A percentile compares a stretch with the other conserved stretches of the same genome.
Evolutionary conservation across 345 rosid species (phyloP).

Genomic region (Turritis glabra): DNA sequence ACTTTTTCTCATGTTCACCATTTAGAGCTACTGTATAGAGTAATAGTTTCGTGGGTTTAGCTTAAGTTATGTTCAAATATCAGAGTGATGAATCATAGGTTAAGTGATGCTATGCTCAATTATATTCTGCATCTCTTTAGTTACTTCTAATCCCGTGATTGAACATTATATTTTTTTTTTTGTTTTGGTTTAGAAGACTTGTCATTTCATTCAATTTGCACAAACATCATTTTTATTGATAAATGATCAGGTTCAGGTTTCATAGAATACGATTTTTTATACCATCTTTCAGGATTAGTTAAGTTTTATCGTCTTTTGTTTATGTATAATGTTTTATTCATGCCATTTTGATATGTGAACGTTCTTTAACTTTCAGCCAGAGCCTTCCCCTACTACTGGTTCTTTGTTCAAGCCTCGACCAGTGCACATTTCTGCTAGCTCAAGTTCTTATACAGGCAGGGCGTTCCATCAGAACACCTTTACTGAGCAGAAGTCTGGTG

Average conservation of each 20-base stretch:
- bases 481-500: conserved; percentile 50
- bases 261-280: neutral
- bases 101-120: conserved; percentile 20
- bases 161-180: neutral
- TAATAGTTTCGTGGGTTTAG: neutral
- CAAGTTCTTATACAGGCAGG: conserved; percentile 44
- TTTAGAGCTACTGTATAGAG: neutral
- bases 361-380: conserved; percentile 61
- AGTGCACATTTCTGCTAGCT: conserved; percentile 32
- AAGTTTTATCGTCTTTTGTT: too few relatives aligned
- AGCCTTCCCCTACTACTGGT: conserved; percentile 97
- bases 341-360: conserved; percentile 11
- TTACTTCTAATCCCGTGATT: conserved; percentile 4
- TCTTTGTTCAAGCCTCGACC: conserved; percentile 62
- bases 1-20: conserved; percentile 3
- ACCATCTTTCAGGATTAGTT: too few relatives aligned
- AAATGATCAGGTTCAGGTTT: conserved; percentile 16
- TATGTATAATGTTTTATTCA: neutral
- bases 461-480: conserved; percentile 46
- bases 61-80: conserved; percentile 1
- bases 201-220: too few relatives aligned
- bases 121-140: too few relatives aligned
- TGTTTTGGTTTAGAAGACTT: neutral
- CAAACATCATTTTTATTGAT: conserved; percentile 5
- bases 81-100: neutral